Evolutionary conservation across 75 land plant species (phyloP).

Genomic region (Sequoiadendron giganteum): DNA sequence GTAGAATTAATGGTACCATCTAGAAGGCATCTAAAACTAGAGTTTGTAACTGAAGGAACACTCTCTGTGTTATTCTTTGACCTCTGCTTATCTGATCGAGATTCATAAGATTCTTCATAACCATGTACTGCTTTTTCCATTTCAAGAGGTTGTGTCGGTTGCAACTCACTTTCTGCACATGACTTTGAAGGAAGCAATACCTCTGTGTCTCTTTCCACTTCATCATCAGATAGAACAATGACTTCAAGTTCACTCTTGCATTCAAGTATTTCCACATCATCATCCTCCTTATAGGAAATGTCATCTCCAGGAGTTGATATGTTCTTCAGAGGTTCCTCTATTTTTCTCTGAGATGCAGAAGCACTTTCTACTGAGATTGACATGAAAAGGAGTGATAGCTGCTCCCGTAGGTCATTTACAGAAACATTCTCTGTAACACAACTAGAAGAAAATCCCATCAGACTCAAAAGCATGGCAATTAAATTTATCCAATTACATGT

Average conservation of each 20-base stretch:
- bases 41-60: not conserved
- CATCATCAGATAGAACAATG: constrained; percentile 68
- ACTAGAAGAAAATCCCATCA: not conserved
- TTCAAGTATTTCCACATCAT: constrained; percentile 4
- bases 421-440: constrained; percentile 25
- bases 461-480: not conserved
- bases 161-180: not conserved
- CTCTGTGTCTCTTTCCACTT: constrained; percentile 17
- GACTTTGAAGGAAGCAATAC: not conserved
- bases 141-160: not conserved
- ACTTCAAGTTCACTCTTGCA: constrained; percentile 3
- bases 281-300: constrained; percentile 1
- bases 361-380: constrained; percentile 22
- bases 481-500: not conserved
- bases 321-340: not conserved
- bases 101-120: not conserved
- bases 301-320: not conserved
- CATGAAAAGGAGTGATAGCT: constrained; percentile 35
- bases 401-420: constrained; percentile 28
- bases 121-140: not conserved
- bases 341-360: not conserved
- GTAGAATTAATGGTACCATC: not conserved
- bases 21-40: not conserved
- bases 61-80: not conserved
- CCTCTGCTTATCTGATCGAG: not conserved